Evolutionary conservation across 2,329 filamentous ascomycete genomes (phyloP), one percentile per base, ranked within the genome.

Genomic region (Neonectria coccinea): DNA sequence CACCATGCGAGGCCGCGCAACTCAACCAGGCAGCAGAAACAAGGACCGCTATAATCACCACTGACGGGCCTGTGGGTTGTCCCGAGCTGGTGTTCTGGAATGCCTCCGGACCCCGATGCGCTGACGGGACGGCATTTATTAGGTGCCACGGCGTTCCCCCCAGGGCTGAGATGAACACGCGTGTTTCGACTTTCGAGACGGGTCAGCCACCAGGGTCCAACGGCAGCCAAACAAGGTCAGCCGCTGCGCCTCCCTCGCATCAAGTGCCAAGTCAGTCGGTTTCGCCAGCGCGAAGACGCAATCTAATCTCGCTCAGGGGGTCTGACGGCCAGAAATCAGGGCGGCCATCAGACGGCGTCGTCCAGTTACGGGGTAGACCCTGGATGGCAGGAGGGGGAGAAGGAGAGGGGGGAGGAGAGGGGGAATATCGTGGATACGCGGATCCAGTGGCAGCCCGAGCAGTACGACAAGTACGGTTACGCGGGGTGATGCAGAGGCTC

Each of bases 1-100:
- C 52, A 42, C 52, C 52, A 57, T 57, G 47, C 42, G 27, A 48
- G 60, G 60, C 56, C 60, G 60, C 60, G 60, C 55, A 62, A 62
- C 22, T 42, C 41, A 12, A 5, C 50, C 12, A 50, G 55, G 53
- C 53, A 62, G 20, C 52, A 41, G 36, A 27, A 54, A 27, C 31
- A 50, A 22, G 14, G 14, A 48, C 22, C 27, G 3, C 52, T n/a
- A 5, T 20, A 42, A 39, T 20, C 39, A 42, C 20, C 44, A 41
- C 22, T 25, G n/a, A 22, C 44, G 31, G 44, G 20, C 42, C 41
- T 41, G 29, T 48, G 39, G 53, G 22, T 57, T 50, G 44, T 16
- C 27, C 44, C 31, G 55, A 48, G 36, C 14, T 31, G 47, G 36
- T n/a, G 36, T n/a, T 39, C 36, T n/a, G 36, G 14, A 39, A 16